Conservation (phyloP, 495 filamentous ascomycete species). For the Penicillium fimorum region DNA sequence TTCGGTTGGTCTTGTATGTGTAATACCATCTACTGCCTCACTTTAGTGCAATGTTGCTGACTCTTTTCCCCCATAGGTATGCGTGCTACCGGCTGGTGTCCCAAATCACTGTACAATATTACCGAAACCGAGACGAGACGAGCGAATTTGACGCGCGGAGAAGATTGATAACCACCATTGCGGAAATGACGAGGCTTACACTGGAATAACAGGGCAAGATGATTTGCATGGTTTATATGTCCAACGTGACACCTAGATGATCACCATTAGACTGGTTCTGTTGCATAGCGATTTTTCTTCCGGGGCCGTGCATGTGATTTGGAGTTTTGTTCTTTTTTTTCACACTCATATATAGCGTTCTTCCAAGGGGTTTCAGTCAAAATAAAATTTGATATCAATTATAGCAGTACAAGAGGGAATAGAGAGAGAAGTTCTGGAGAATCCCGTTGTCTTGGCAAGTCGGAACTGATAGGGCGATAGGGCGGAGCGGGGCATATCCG, state of each 20-base stretch:
- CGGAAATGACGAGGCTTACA: slow-evolving; percentile 24
- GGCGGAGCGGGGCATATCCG: slow-evolving; percentile 32
- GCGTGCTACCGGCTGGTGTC: slow-evolving; percentile 43
- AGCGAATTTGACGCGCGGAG: slow-evolving; percentile 42
- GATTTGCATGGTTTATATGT: slow-evolving; percentile 1
- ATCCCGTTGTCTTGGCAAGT: not conserved
- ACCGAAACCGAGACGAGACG: slow-evolving; percentile 37
- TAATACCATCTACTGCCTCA: not conserved
- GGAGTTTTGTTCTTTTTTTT: slow-evolving; percentile 4
- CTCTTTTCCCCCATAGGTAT: slow-evolving; percentile 28
- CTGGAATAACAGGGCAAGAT: not conserved
- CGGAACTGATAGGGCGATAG: slow-evolving; percentile 5
- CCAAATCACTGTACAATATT: slow-evolving; percentile 42
- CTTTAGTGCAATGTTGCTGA: slow-evolving; percentile 5
- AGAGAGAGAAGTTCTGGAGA: not conserved
- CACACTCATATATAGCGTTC: not conserved
- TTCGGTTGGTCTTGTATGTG: slow-evolving; percentile 40
- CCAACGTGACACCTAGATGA: slow-evolving; percentile 11
- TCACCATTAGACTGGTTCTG: slow-evolving; percentile 5
- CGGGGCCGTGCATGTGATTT: slow-evolving; percentile 17
- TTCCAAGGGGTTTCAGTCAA: not conserved
- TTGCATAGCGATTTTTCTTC: slow-evolving; percentile 3
- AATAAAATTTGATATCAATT: not conserved
- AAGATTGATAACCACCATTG: slow-evolving; percentile 31
- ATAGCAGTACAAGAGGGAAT: too few relatives aligned